Evolutionary conservation across 805 yeast genomes (phyloP), one percentile per base, ranked within the genome.

Genomic region (Saturnispora silvae): DNA sequence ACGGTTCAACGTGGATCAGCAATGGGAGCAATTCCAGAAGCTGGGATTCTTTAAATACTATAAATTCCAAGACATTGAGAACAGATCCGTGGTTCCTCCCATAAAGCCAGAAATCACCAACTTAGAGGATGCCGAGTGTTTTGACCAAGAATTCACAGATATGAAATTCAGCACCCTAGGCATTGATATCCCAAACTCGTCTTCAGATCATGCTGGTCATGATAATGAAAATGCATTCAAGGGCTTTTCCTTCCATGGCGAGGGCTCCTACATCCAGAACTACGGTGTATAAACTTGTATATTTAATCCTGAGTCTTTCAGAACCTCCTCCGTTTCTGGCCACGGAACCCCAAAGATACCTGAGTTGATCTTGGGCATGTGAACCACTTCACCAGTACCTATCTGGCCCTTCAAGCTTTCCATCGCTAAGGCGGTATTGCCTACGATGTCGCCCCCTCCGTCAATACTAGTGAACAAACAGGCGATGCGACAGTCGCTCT

Each of bases 301-400:
- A 4, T 56, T 45, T 20, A 66, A 41, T 7, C 47, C 53, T 4
- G 54, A 40, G 17, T 59, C 48, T 14, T 56, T 40, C 40, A 84
- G 50, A 0, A 70, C 70, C 13, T 41, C 47, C 50, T 75, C 89
- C 0, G 94, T 82, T 9, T 65, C 45, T 11, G 63, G 67, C 94
- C 94, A 83, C 0, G 94, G 92, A 6, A 81, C 86, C 1, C 68
- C 68, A 54, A 83, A 84, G 2, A 84, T 70, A 0, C 94, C 94
- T 22, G 89, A 70, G 48, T 84, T 84, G 46, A 84, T 83, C 53
- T 69, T 68, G 17, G 95, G 94, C 80, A 84, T 72, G 44, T 67
- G 66, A 3, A 82, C 50, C 10, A 36, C 14, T 5, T 35, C 34
- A 9, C 49, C 45, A 16, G 35, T 37, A 20, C 40, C 33, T 27